Evolutionary conservation across 2,329 filamentous ascomycete species (phyloP), one percentile per base, ranked within the genome.

Genomic region (Chrysoporthe cubensis): DNA sequence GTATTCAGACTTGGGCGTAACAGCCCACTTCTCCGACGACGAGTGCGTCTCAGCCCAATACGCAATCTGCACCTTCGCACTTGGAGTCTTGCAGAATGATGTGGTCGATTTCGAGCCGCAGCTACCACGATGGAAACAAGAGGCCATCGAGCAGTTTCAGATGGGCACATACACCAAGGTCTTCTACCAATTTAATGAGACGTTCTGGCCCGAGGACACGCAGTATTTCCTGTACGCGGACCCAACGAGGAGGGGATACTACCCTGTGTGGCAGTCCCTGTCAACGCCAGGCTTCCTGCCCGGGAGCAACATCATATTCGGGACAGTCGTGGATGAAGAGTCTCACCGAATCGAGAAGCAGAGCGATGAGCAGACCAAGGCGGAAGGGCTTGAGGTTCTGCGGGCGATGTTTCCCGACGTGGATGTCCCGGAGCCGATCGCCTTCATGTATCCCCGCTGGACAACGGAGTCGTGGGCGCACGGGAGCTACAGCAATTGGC

Each of bases 161-260:
- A 91, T 92, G 86, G 90, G 87, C 7, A 91, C 88, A 0, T 92
- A 91, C 77, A 92, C 89, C 63, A 92, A 92, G 75, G 86, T 92
- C 69, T 92, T 92, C 77, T 79, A 90, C 69, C 89, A 91, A 70
- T 92, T 91, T 77, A 81, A 88, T 69, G 80, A 88, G 65, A 85
- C 87, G 0, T 92, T 92, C 76, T 92, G 90, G 90, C 79, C 72
- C 14, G 73, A 77, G 0, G 76, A 81, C 18, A 79, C 75, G 0
- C 76, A 84, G 71, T 84, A 76, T 71, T 80, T 84, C 67, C 74
- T 84, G 0, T 84, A 84, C 64, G 82, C 82, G 0, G 82, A 82
- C 34, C 76, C 80, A 2, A 74, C 75, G 0, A 73, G 73, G 21
- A 78, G 82, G 1, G 82, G 82, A 0, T 80, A 81, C 68, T 84